Evolutionary conservation across 2,329 filamentous ascomycete genomes (phyloP), one percentile per base, ranked within the genome.

Genomic region (Colletotrichum plurivorum): DNA sequence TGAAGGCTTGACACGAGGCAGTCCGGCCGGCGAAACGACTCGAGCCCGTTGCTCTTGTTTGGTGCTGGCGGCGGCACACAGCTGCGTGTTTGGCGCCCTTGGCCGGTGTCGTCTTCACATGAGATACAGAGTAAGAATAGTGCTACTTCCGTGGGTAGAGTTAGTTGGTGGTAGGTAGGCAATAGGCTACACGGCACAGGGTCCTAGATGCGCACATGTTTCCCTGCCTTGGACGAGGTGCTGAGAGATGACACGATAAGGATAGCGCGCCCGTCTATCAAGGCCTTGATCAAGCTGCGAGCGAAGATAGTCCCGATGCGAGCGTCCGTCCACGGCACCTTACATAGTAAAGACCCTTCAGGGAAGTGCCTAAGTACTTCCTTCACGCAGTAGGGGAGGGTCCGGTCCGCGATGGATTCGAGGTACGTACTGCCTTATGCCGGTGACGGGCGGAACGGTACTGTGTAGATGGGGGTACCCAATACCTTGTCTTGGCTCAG

Each of bases 51-150:
- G 22, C 31, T 25, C 43, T 45, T 46, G 16, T 58, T 27, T 51
- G 22, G 61, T 10, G 31, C 55, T 51, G 66, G 62, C 20, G 22
- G 58, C 43, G n/a, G 16, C 13, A 49, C 43, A 60, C 48, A 60
- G 55, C 48, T 68, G 31, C 41, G 41, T 6, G 41, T n/a, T 43
- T 15, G 41, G 41, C 41, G 13, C 13, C 13, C 20, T 49, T 55
- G 43, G 54, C 20, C 49, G 49, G 22, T 22, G 16, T 58, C 27
- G 49, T 36, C 49, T 69, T 69, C 62, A 65, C 62, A 60, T 52
- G 62, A 65, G 65, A 64, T 57, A 22, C 22, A 25, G 22, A 25
- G 22, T 25, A 25, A 25, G 3, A 25, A 25, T 5, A 25, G 22
- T 3, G 13, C 45, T 36, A 36, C 31, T 36, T 10, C 2, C 8